These are phyloP conservation scores for Podila verticillata DNA, from an alignment of 192 early-diverging fungal genomes.

Conservation along the genomic window DNA sequence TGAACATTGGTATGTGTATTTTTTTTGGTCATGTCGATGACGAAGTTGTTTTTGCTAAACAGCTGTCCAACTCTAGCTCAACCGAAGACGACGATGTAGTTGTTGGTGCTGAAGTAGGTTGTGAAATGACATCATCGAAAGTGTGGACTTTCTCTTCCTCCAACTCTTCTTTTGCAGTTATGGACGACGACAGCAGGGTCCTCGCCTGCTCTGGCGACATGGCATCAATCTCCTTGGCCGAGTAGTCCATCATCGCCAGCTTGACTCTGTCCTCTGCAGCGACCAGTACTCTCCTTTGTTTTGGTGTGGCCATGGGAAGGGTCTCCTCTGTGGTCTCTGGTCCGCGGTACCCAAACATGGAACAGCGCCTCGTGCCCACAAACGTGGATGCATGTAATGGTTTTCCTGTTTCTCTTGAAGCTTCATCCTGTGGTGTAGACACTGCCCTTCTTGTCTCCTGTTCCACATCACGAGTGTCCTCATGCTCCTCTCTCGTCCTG, in stretches of 20 bases:
- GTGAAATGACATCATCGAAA: no score
- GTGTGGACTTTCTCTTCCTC: background rate
- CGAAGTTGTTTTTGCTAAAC: no score
- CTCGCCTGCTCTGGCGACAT: conserved; percentile 22
- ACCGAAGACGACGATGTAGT: no score
- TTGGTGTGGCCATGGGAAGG: background rate
- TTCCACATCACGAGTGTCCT: background rate
- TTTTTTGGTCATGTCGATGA: background rate
- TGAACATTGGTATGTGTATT: background rate
- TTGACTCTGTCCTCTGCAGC: conserved; percentile 25
- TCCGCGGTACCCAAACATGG: conserved; percentile 43
- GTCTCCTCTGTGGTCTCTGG: conserved; percentile 8
- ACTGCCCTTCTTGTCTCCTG: background rate
- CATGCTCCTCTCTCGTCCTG: background rate
- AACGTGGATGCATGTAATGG: background rate
- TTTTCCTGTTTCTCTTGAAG: background rate
- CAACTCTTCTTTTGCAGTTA: background rate
- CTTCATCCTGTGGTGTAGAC: background rate
- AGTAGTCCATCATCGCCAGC: conserved; percentile 36
- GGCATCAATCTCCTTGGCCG: conserved; percentile 33
- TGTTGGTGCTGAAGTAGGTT: no score
- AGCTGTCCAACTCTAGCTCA: no score
- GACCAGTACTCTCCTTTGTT: conserved; percentile 9
- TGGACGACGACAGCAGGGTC: conserved; percentile 6
- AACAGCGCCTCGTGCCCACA: conserved; percentile 19